These are phyloP conservation scores for Ogataea henricii DNA, from an alignment of 805 yeast species.

Conservation along the genomic window DNA sequence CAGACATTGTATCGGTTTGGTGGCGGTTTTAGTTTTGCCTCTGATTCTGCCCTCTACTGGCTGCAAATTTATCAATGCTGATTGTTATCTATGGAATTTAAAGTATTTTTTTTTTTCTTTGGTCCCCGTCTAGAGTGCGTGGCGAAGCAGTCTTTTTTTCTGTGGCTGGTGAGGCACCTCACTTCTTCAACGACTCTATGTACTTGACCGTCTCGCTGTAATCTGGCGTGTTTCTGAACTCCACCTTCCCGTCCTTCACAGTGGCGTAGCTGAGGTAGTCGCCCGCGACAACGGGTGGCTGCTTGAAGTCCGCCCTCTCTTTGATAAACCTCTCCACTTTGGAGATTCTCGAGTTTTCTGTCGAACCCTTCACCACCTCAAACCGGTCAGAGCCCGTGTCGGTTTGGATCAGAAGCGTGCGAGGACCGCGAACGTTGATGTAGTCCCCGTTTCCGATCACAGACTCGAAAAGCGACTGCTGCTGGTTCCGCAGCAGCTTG, in stretches of 20 bases:
- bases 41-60: background rate
- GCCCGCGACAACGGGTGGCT: conserved; percentile 31
- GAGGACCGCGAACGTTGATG: conserved; percentile 56
- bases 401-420: conserved; percentile 50
- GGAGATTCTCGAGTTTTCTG: conserved; percentile 6
- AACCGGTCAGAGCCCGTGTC: conserved; percentile 36
- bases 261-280: conserved; percentile 53
- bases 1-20: conserved; percentile 35
- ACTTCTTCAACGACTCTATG: conserved; percentile 28
- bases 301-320: conserved; percentile 17
- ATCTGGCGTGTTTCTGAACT: conserved; percentile 46
- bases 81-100: background rate
- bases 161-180: background rate
- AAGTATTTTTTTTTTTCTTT: background rate
- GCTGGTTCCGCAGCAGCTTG: background rate
- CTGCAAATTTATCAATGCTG: background rate
- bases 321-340: conserved; percentile 28
- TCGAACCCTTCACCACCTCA: conserved; percentile 7
- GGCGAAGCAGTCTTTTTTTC: background rate
- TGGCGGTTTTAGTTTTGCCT: background rate
- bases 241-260: conserved; percentile 43
- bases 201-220: conserved; percentile 40
- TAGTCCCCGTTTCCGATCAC: conserved; percentile 44
- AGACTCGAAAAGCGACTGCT: conserved; percentile 9
- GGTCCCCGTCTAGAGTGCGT: background rate